Conservation (phyloP, 2,329 filamentous ascomycete species). For the Plectosphaerella sp. region DNA sequence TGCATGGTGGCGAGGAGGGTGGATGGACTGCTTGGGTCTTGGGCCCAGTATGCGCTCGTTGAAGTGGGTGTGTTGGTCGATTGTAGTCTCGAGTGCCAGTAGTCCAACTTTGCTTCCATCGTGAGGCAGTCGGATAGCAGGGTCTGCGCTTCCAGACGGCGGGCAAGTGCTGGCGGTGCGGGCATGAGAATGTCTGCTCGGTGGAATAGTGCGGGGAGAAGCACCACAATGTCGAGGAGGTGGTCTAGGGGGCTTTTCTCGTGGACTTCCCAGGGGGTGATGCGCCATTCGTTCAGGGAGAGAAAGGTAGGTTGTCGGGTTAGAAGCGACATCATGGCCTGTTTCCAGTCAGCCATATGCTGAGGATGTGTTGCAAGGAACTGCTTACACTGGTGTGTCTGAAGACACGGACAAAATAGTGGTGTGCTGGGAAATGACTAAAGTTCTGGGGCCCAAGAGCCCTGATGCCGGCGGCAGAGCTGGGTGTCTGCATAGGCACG, state of each 20-base stretch:
- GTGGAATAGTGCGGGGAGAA: conserved; percentile 41
- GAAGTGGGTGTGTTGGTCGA: conserved; percentile 10
- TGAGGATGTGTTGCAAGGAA: neutral
- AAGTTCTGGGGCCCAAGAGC: conserved; percentile 42
- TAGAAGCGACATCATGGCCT: conserved; percentile 45
- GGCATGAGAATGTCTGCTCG: conserved; percentile 37
- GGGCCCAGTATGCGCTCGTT: conserved; percentile 32
- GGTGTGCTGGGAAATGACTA: conserved; percentile 48
- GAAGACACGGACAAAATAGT: conserved; percentile 53
- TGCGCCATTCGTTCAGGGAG: conserved; percentile 45
- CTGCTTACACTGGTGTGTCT: conserved; percentile 46
- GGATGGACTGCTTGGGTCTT: conserved; percentile 20
- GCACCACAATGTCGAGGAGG: conserved; percentile 45
- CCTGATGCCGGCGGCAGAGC: conserved; percentile 19
- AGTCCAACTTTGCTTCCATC: conserved; percentile 41
- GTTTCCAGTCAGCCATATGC: neutral
- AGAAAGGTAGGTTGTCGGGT: conserved; percentile 46
- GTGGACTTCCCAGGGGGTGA: conserved; percentile 46
- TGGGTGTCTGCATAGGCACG: too few relatives aligned
- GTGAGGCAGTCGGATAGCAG: conserved; percentile 42
- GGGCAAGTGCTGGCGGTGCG: conserved; percentile 32
- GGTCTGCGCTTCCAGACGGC: conserved; percentile 41
- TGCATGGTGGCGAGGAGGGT: conserved; percentile 15
- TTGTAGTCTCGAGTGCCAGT: conserved; percentile 33
- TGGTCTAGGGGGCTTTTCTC: conserved; percentile 46